A percentile compares a stretch with the other conserved stretches of the same genome.
Evolutionary conservation across 2,329 filamentous ascomycete genomes (phyloP).

Genomic region (Talaromyces islandicus): DNA sequence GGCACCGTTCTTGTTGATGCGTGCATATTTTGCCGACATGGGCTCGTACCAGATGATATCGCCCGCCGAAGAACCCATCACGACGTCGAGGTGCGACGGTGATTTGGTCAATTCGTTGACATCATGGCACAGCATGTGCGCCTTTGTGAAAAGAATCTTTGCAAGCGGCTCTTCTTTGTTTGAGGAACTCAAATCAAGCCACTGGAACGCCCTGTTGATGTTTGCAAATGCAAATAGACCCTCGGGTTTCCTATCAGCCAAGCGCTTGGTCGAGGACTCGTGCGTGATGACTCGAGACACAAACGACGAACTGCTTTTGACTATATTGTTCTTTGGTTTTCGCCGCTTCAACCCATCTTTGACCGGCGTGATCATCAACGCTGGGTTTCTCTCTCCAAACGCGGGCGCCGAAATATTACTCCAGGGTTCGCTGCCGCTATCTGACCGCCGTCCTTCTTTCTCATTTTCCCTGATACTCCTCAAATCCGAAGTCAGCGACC

Average conservation of each 20-base stretch:
- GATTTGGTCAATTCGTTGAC: slow-evolving; percentile 79
- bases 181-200: slow-evolving; percentile 77
- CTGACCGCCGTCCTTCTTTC: slow-evolving; percentile 56
- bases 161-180: slow-evolving; percentile 77
- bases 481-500: slow-evolving; percentile 40
- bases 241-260: slow-evolving; percentile 71
- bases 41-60: slow-evolving; percentile 99
- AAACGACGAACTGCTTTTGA: slow-evolving; percentile 97
- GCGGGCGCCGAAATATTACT: slow-evolving; percentile 49
- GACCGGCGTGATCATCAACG: slow-evolving; percentile 58
- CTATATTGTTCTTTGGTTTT: slow-evolving; percentile 97
- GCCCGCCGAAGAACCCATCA: slow-evolving; percentile 92
- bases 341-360: slow-evolving; percentile 66
- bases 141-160: slow-evolving; percentile 95
- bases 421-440: slow-evolving; percentile 50
- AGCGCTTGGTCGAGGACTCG: slow-evolving; percentile 69
- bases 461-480: slow-evolving; percentile 56
- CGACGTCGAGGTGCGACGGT: slow-evolving; percentile 73
- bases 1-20: slow-evolving; percentile 92
- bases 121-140: slow-evolving; percentile 91
- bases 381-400: slow-evolving; percentile 81
- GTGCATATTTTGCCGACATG: slow-evolving; percentile 88
- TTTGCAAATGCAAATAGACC: slow-evolving; percentile 91
- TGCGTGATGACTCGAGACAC: slow-evolving; percentile 94
- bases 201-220: slow-evolving; percentile 91